Evolutionary conservation across 768 basidiomycete species (phyloP).

Genomic region (Leccinum rimulosum): DNA sequence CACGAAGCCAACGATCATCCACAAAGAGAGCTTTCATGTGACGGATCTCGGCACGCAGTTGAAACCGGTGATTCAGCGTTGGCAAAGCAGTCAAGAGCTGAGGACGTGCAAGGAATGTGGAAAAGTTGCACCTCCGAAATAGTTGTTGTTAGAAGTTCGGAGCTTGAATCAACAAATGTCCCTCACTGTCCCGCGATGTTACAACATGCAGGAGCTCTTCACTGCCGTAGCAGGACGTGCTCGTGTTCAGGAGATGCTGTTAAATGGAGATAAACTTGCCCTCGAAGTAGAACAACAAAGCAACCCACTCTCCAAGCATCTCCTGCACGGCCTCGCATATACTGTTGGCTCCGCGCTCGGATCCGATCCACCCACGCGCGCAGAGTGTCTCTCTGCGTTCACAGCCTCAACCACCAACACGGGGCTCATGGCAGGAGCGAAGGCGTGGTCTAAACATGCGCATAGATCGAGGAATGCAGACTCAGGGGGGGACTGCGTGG

Average conservation of each 20-base stretch:
- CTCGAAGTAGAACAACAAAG: slow-evolving; percentile 18
- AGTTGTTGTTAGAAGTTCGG: slow-evolving; percentile 12
- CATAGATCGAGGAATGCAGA: slow-evolving; percentile 43
- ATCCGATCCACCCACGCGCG: slow-evolving; percentile 46
- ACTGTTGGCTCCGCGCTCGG: slow-evolving; percentile 58
- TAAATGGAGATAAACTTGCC: slow-evolving; percentile 1
- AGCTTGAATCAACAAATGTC: slow-evolving; percentile 8
- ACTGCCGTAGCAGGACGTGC: slow-evolving; percentile 37
- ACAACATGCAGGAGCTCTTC: slow-evolving; percentile 45
- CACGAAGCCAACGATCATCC: slow-evolving; percentile 65
- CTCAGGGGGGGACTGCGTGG: slow-evolving; percentile 20
- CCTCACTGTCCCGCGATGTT: slow-evolving; percentile 35
- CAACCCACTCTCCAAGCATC: slow-evolving; percentile 41
- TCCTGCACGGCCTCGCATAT: slow-evolving; percentile 53
- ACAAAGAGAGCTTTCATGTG: slow-evolving; percentile 84
- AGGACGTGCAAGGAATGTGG: slow-evolving; percentile 77
- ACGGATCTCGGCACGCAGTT: slow-evolving; percentile 91
- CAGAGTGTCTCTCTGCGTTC: slow-evolving; percentile 54
- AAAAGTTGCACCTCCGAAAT: slow-evolving; percentile 56
- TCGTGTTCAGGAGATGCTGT: slow-evolving; percentile 26
- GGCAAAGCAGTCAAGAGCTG: slow-evolving; percentile 65
- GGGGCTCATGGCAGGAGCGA: slow-evolving; percentile 56
- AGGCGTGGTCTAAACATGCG: slow-evolving; percentile 67
- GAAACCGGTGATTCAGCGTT: slow-evolving; percentile 84
- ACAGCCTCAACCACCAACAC: slow-evolving; percentile 42